Conservation (phyloP, 2,329 filamentous ascomycete genomes). For the Scedosporium aurantiacum region DNA sequence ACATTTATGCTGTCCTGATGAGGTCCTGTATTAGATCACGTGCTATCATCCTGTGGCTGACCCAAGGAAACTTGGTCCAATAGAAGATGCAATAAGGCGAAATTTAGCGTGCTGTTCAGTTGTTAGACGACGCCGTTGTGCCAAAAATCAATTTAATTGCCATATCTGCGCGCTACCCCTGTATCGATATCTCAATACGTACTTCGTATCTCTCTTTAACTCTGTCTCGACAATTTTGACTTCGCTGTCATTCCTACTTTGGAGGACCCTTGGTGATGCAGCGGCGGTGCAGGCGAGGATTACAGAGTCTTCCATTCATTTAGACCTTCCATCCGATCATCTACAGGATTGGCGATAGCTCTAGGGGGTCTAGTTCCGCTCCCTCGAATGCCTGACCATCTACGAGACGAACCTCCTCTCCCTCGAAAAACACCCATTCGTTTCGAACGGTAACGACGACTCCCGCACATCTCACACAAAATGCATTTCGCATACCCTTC, state of each 20-base stretch:
- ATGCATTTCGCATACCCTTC: conserved; percentile 91
- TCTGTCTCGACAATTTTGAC: background rate
- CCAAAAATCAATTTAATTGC: background rate
- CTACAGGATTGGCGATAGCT: background rate
- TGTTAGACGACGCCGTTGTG: background rate
- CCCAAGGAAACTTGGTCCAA: background rate
- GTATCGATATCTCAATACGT: background rate
- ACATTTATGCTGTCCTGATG: too few relatives aligned
- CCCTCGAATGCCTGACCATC: background rate
- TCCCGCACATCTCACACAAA: conserved; percentile 15
- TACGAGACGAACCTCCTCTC: background rate
- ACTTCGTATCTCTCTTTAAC: background rate
- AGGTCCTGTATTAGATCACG: too few relatives aligned
- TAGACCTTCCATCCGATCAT: background rate
- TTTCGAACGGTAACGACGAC: too few relatives aligned
- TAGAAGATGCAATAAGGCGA: background rate
- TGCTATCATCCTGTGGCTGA: too few relatives aligned
- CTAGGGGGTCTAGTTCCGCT: background rate
- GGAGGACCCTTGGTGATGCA: background rate
- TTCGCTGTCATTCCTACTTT: background rate
- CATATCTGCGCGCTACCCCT: background rate
- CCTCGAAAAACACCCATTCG: background rate
- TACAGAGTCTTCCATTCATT: background rate
- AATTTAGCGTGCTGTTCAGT: background rate
- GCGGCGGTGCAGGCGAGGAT: background rate